A percentile compares a stretch with the other conserved stretches of the same genome.
Conservation (phyloP, 2,329 filamentous ascomycete species). For the Ophiostoma tasmaniense region DNA sequence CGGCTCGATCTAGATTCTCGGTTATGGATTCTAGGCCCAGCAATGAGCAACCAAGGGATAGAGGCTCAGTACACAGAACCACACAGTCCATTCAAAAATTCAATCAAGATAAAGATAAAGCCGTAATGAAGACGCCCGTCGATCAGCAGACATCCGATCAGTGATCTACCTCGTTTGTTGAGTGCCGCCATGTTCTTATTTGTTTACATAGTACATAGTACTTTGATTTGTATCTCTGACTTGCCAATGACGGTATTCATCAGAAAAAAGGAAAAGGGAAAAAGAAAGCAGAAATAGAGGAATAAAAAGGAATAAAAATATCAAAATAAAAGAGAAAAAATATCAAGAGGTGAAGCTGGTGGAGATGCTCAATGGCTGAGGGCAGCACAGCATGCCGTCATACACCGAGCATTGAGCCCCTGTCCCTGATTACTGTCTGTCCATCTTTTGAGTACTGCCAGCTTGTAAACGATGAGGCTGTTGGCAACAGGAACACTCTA, state of each 20-base stretch:
- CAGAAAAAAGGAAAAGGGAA: not conserved
- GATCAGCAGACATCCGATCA: not conserved
- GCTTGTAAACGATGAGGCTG: not conserved
- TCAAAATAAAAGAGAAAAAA: not conserved
- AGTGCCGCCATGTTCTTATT: not conserved
- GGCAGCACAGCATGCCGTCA: slow-evolving; percentile 15
- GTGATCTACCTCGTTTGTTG: not conserved
- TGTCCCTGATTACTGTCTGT: not conserved
- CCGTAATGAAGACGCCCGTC: not conserved
- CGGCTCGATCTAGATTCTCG: not conserved
- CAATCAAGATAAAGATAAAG: not conserved
- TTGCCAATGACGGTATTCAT: not conserved
- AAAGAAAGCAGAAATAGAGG: not conserved
- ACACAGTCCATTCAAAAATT: not conserved
- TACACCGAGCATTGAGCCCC: slow-evolving; percentile 13
- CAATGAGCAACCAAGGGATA: not conserved
- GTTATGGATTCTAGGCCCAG: not conserved
- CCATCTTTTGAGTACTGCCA: not conserved
- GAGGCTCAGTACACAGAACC: not conserved
- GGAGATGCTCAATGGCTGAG: slow-evolving; percentile 7
- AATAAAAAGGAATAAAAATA: not conserved
- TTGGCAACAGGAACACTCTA: not conserved
- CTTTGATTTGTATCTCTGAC: not conserved
- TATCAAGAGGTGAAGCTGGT: not conserved
- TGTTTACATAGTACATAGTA: not conserved